Evolutionary conservation across 1,284 basidiomycete species (phyloP), one percentile per base, ranked within the genome.

Genomic region (Cutaneotrichosporon sp.): DNA sequence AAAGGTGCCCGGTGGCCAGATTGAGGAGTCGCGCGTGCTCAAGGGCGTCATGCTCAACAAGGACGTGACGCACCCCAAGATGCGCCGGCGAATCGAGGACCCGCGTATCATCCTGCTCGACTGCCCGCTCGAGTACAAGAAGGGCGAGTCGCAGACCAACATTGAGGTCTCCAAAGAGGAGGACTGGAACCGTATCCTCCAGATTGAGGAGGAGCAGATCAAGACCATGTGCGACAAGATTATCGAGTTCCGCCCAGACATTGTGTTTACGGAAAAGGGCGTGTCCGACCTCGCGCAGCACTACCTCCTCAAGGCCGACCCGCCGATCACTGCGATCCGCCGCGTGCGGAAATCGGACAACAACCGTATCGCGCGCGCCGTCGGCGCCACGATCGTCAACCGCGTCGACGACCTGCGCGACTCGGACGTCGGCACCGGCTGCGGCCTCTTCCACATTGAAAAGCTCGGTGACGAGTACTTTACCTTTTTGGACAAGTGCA

Each of bases 401-500:
- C 84, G 94, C 22, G 82, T 96, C 41, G 96, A 98, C 68, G 94
- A 98, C 73, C 79, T 99, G 22, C 83, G 92, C 21, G 93, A 94
- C 59, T 77, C 83, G 4, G 94, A 98, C 69, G 80, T 98, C 51
- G 96, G 94, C 15, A 94, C 90, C 0, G 78, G 85, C 54, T 98
- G 94, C 68, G 94, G 96, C 10, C 79, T 96, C 5, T 98, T 98
- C 81, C 80, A 96, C 75, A 84, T 97, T 57, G 91, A 97, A 73
- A 97, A 98, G 77, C 86, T 98, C 18, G 94, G 94, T 23, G 94
- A 98, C 76, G 94, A 97, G 86, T 96, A 97, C 80, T 98, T 97
- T 73, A 88, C 93, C 39, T 97, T 97, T 84, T 80, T 97, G 52
- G 90, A 89, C 35, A 84, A 91, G 72, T 98, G 96, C 80, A 79